A percentile compares a stretch with the other conserved stretches of the same genome.
phyloP scores from a whole-genome alignment of 2,329 filamentous ascomycete species.

The Hypoxylon sp. region DNA sequence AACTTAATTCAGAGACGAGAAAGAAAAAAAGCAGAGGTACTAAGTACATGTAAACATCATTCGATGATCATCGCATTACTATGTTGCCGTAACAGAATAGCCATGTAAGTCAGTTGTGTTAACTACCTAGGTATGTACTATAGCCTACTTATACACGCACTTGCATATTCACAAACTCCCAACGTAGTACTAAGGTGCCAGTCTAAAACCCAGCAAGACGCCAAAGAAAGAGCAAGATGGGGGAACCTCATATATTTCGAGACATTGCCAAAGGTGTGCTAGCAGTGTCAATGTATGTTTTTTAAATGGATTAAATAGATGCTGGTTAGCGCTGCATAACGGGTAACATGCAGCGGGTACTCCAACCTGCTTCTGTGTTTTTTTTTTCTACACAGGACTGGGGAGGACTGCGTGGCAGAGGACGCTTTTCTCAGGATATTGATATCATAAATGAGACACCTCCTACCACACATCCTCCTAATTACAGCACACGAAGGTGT shows the following conservation, averaged over 20 bases:
- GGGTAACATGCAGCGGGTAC: conserved; percentile 35
- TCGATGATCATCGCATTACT: conserved; percentile 44
- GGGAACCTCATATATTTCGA: conserved; percentile 19
- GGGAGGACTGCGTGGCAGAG: conserved; percentile 12
- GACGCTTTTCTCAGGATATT: conserved; percentile 1
- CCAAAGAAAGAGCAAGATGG: neutral
- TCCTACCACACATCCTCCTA: conserved; percentile 4
- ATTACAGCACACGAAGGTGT: neutral
- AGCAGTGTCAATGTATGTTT: conserved; percentile 28
- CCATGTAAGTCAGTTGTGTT: conserved; percentile 11
- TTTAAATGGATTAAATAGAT: conserved; percentile 23
- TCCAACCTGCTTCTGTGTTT: conserved; percentile 21
- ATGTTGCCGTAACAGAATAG: conserved; percentile 23
- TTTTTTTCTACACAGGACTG: neutral
- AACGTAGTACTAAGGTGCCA: conserved; percentile 4
- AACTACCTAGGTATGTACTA: neutral
- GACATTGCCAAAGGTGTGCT: conserved; percentile 22
- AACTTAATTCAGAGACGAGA: conserved; percentile 31
- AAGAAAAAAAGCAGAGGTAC: conserved; percentile 11
- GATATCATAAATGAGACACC: conserved; percentile 28
- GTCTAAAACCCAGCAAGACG: conserved; percentile 17
- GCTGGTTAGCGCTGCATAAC: conserved; percentile 31
- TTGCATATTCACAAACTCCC: conserved; percentile 15
- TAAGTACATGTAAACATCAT: conserved; percentile 33
- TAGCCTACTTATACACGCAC: conserved; percentile 11